Evolutionary conservation across 2,329 filamentous ascomycete genomes (phyloP).

Genomic region (Botrytis squamosa): DNA sequence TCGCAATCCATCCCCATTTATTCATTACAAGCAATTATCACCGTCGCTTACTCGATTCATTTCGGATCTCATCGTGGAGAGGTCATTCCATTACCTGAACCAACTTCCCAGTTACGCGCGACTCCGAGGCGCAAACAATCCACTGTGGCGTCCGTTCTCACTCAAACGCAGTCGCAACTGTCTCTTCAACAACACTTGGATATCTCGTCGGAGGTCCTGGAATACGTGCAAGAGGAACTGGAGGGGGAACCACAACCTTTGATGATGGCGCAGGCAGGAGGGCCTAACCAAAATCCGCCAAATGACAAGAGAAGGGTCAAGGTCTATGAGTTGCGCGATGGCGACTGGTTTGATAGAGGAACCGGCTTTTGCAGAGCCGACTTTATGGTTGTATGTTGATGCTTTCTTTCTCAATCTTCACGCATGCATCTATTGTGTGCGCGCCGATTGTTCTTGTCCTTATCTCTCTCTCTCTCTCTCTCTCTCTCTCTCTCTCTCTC

Average conservation of each 20-base stretch:
- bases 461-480: neutral
- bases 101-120: conserved; percentile 23
- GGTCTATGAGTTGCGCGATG: conserved; percentile 97
- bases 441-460: neutral
- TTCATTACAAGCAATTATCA: neutral
- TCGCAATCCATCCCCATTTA: conserved; percentile 22
- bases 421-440: neutral
- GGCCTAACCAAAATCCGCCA: conserved; percentile 48
- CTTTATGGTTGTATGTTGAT: conserved; percentile 35
- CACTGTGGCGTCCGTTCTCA: conserved; percentile 36
- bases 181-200: conserved; percentile 61
- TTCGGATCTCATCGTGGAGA: neutral
- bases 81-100: conserved; percentile 2
- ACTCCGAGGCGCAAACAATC: conserved; percentile 26
- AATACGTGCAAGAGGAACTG: conserved; percentile 49
- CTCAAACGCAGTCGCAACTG: conserved; percentile 43
- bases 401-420: conserved; percentile 14
- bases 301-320: conserved; percentile 81
- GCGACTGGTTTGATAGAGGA: conserved; percentile 98
- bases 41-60: neutral
- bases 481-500: neutral
- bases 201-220: conserved; percentile 52
- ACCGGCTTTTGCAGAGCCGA: conserved; percentile 87
- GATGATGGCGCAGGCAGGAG: conserved; percentile 70
- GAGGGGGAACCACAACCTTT: conserved; percentile 59